Evolutionary conservation across 2,329 filamentous ascomycete genomes (phyloP).

Genomic region (Rutstroemia sp.): DNA sequence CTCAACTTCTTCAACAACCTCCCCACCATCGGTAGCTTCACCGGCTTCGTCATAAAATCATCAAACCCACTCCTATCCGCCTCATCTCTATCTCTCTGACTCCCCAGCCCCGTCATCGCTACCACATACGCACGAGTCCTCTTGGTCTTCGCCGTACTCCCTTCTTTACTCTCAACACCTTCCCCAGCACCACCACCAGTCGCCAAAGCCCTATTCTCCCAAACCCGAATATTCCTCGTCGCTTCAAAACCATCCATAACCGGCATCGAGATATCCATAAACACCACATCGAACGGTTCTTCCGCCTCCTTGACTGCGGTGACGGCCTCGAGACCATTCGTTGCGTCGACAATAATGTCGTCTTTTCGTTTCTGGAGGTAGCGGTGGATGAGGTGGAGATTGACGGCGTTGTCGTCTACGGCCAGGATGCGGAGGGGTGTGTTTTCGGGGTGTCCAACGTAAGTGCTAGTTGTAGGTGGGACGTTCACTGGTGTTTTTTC

Average conservation of each 20-base stretch:
- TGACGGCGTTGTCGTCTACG: slow-evolving; percentile 34
- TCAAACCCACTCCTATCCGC: slow-evolving; percentile 46
- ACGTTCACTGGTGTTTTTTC: not conserved
- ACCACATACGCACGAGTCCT: slow-evolving; percentile 35
- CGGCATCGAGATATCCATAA: slow-evolving; percentile 49
- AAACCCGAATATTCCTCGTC: slow-evolving; percentile 37
- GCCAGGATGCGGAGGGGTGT: slow-evolving; percentile 19
- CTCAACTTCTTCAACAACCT: slow-evolving; percentile 15
- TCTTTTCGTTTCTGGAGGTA: slow-evolving; percentile 25
- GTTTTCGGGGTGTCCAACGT: not conserved
- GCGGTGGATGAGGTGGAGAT: slow-evolving; percentile 29
- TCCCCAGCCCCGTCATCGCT: slow-evolving; percentile 44
- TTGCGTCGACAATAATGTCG: slow-evolving; percentile 30
- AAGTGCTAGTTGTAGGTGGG: not conserved
- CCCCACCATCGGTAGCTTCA: slow-evolving; percentile 25
- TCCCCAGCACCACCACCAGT: not conserved
- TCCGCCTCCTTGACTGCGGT: slow-evolving; percentile 22
- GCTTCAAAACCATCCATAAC: slow-evolving; percentile 43
- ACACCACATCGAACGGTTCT: slow-evolving; percentile 34
- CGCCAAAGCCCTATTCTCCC: not conserved
- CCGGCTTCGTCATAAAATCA: slow-evolving; percentile 46
- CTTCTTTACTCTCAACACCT: not conserved
- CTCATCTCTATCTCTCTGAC: slow-evolving; percentile 39
- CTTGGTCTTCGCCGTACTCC: not conserved
- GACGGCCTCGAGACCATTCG: slow-evolving; percentile 38